phyloP scores from a whole-genome alignment of 345 rosid genomes.

The Litchi chinensis region DNA sequence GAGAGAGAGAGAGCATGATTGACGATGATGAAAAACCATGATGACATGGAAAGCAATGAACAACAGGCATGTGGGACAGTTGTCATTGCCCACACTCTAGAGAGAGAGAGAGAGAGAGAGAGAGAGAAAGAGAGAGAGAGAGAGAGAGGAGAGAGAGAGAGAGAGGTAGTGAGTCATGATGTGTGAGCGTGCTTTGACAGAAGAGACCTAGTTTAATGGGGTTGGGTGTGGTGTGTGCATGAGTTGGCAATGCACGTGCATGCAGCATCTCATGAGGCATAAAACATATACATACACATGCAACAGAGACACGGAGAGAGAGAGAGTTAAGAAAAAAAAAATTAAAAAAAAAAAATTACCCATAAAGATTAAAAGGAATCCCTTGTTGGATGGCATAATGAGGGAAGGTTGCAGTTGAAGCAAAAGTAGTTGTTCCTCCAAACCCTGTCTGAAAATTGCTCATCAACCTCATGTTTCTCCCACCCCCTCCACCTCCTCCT shows the following conservation, averaged over 20 bases:
- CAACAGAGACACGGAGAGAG: slow-evolving; percentile 17
- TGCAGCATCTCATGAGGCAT: slow-evolving; percentile 19
- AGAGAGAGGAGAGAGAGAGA: background rate
- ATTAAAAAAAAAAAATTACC: slow-evolving; percentile 28
- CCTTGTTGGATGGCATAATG: slow-evolving; percentile 89
- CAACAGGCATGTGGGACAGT: background rate
- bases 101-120: background rate
- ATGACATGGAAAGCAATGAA: background rate
- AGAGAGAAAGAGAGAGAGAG: background rate
- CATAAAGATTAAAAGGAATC: slow-evolving; percentile 78
- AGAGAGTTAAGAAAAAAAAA: background rate
- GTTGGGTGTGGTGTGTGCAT: slow-evolving; percentile 25
- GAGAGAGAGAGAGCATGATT: slow-evolving; percentile 1
- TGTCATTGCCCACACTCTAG: background rate
- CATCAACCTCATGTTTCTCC: slow-evolving; percentile 71
- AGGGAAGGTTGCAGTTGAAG: slow-evolving; percentile 79
- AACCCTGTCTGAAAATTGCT: slow-evolving; percentile 74
- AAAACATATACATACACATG: background rate
- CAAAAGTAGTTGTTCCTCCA: slow-evolving; percentile 65
- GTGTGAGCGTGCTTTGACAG: slow-evolving; percentile 25
- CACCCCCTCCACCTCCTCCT: slow-evolving; percentile 23
- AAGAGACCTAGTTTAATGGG: slow-evolving; percentile 27
- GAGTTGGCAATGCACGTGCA: slow-evolving; percentile 62
- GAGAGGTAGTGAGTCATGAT: background rate
- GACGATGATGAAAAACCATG: slow-evolving; percentile 2